These are phyloP conservation scores for Skeletonema menzelii DNA, from an alignment of 108 stramenopile genomes.

Conservation along the genomic window DNA sequence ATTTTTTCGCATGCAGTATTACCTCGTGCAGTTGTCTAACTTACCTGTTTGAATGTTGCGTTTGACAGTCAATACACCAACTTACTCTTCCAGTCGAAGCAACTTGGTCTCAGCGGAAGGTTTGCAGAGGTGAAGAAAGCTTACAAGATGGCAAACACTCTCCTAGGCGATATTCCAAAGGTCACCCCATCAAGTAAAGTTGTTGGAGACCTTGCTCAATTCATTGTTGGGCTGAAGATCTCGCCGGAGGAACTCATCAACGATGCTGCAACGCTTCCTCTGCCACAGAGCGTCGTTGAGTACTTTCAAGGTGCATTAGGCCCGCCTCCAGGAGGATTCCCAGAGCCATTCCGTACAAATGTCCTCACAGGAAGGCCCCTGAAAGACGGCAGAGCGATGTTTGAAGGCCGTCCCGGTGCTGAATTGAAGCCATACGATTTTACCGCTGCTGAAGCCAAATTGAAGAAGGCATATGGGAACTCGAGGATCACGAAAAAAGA, in stretches of 20 bases:
- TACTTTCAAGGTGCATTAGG: slow-evolving; percentile 82
- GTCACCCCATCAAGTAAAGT: slow-evolving; percentile 91
- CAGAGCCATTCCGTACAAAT: slow-evolving; percentile 71
- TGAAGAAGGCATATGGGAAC: slow-evolving; percentile 57
- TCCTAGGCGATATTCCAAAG: slow-evolving; percentile 91
- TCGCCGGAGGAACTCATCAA: slow-evolving; percentile 59
- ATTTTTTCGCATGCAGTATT: neutral
- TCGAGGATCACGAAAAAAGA: slow-evolving; percentile 55
- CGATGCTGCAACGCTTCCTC: slow-evolving; percentile 61
- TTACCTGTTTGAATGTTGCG: neutral
- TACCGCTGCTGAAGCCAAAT: slow-evolving; percentile 46
- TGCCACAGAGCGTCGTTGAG: slow-evolving; percentile 81
- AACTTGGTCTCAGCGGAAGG: slow-evolving; percentile 69
- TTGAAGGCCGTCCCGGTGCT: slow-evolving; percentile 80
- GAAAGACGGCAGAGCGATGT: slow-evolving; percentile 52
- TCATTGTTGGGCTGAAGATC: slow-evolving; percentile 71
- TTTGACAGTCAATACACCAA: slow-evolving; percentile 81
- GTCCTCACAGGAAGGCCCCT: slow-evolving; percentile 68
- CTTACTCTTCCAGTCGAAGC: slow-evolving; percentile 82
- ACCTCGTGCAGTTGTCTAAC: neutral
- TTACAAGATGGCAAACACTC: slow-evolving; percentile 73
- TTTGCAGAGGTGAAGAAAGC: slow-evolving; percentile 77
- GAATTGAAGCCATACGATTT: slow-evolving; percentile 71
- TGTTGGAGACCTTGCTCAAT: slow-evolving; percentile 87
- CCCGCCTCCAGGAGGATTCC: slow-evolving; percentile 79